Conservation (phyloP, 2,329 filamentous ascomycete genomes). For the Aspergillus sp. region DNA sequence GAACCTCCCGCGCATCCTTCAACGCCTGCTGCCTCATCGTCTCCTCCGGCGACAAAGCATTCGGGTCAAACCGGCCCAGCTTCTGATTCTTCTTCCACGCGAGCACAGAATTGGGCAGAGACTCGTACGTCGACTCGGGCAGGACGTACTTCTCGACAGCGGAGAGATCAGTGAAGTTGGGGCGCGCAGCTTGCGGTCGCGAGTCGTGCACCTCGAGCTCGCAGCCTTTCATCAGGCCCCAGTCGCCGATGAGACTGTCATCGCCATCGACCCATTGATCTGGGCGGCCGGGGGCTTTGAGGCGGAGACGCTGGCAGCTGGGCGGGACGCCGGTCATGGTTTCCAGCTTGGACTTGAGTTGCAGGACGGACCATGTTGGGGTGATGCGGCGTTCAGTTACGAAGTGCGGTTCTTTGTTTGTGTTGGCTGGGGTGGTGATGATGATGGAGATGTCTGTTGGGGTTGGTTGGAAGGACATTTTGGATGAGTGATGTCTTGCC, state of each 20-base stretch:
- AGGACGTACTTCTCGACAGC: slow-evolving; percentile 87
- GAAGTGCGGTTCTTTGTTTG: slow-evolving; percentile 31
- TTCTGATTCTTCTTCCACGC: slow-evolving; percentile 96
- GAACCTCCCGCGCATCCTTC: slow-evolving; percentile 59
- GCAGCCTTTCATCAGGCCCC: slow-evolving; percentile 38
- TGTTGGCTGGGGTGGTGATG: slow-evolving; percentile 31
- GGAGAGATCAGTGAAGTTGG: slow-evolving; percentile 77
- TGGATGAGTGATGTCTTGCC: neutral
- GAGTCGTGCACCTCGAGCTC: slow-evolving; percentile 61
- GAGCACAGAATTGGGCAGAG: slow-evolving; percentile 80
- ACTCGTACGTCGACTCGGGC: slow-evolving; percentile 81
- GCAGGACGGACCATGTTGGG: slow-evolving; percentile 82
- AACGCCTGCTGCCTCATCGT: slow-evolving; percentile 67
- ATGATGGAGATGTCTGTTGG: slow-evolving; percentile 39
- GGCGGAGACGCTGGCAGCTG: slow-evolving; percentile 68
- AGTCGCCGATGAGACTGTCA: slow-evolving; percentile 61
- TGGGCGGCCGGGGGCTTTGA: slow-evolving; percentile 63
- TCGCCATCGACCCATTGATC: slow-evolving; percentile 67
- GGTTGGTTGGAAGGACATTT: slow-evolving; percentile 37
- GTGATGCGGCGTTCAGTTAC: slow-evolving; percentile 87
- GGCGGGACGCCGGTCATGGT: slow-evolving; percentile 90
- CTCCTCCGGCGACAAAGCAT: slow-evolving; percentile 70
- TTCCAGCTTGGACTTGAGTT: slow-evolving; percentile 84
- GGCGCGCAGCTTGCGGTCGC: slow-evolving; percentile 70
- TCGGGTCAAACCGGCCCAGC: slow-evolving; percentile 91